phyloP scores from a whole-genome alignment of 768 basidiomycete genomes.

The Boletus fagicola region DNA sequence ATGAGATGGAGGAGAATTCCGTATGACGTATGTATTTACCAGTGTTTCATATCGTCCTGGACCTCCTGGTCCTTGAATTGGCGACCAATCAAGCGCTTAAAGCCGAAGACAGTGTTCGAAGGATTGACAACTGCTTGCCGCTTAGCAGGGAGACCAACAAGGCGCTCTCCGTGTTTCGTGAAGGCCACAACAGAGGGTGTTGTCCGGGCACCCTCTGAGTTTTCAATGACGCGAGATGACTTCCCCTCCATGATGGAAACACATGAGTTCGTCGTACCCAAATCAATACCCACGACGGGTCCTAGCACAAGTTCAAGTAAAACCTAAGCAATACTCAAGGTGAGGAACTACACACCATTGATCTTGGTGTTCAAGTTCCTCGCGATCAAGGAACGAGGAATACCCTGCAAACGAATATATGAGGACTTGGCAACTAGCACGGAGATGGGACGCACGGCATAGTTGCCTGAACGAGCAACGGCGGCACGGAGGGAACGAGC shows the following conservation, averaged over 20 bases:
- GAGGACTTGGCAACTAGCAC: neutral
- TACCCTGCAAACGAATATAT: constrained; percentile 41
- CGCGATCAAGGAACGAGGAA: constrained; percentile 72
- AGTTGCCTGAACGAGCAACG: constrained; percentile 57
- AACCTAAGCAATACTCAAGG: neutral
- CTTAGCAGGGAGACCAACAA: constrained; percentile 95
- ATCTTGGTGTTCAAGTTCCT: constrained; percentile 97
- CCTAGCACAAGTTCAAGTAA: constrained; percentile 38
- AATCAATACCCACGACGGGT: constrained; percentile 94
- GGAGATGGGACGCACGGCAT: constrained; percentile 49
- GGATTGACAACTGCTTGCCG: constrained; percentile 97
- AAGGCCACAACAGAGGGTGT: constrained; percentile 99
- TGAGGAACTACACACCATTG: constrained; percentile 51
- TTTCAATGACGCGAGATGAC: constrained; percentile 93
- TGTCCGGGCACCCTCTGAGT: constrained; percentile 95
- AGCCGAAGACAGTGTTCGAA: constrained; percentile 88
- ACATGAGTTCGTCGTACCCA: constrained; percentile 92
- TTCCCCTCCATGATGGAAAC: constrained; percentile 96
- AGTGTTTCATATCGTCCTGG: constrained; percentile 83
- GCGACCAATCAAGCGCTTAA: constrained; percentile 93
- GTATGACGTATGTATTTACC: constrained; percentile 42
- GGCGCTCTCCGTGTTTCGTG: constrained; percentile 96
- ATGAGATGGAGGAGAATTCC: neutral
- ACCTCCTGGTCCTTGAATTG: constrained; percentile 93
- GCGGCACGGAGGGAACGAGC: constrained; percentile 62